Percentiles rank a stretch among this genome's conserved stretches.
Conservation (phyloP, 1,284 basidiomycete genomes). For the Chondrostereum purpureum region DNA sequence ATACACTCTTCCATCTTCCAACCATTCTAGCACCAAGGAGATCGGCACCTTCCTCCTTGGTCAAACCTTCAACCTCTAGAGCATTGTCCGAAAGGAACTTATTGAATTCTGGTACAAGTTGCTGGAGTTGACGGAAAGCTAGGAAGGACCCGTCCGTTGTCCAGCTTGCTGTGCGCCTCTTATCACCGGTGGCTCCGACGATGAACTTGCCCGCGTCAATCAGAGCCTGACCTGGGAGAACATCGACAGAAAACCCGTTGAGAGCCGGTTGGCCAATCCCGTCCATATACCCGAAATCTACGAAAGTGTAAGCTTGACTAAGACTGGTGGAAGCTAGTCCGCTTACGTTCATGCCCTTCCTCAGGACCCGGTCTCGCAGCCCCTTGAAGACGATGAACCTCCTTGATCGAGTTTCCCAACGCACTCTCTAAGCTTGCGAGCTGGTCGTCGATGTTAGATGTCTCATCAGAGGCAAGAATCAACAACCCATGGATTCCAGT, state of each 20-base stretch:
- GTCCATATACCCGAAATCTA: slow-evolving; percentile 15
- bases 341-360: slow-evolving; percentile 30
- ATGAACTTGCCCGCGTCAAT: slow-evolving; percentile 27
- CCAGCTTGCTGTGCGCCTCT: slow-evolving; percentile 19
- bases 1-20: slow-evolving; percentile 2
- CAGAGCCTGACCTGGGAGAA: slow-evolving; percentile 26
- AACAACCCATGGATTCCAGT: slow-evolving; percentile 28
- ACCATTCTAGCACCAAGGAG: slow-evolving; percentile 1
- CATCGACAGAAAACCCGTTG: slow-evolving; percentile 22
- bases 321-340: neutral
- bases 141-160: slow-evolving; percentile 24
- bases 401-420: slow-evolving; percentile 21
- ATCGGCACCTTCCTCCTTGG: slow-evolving; percentile 12
- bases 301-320: slow-evolving; percentile 27
- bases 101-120: slow-evolving; percentile 24
- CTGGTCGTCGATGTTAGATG: slow-evolving; percentile 13
- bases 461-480: slow-evolving; percentile 25
- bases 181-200: slow-evolving; percentile 23
- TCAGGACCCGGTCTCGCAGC: slow-evolving; percentile 25
- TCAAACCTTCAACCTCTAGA: slow-evolving; percentile 12
- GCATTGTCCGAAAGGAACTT: slow-evolving; percentile 21
- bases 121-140: slow-evolving; percentile 24
- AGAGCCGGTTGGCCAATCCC: slow-evolving; percentile 26
- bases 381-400: slow-evolving; percentile 23
- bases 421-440: slow-evolving; percentile 11